Conservation (phyloP, 768 basidiomycete genomes). For the Amanita phalloides region DNA sequence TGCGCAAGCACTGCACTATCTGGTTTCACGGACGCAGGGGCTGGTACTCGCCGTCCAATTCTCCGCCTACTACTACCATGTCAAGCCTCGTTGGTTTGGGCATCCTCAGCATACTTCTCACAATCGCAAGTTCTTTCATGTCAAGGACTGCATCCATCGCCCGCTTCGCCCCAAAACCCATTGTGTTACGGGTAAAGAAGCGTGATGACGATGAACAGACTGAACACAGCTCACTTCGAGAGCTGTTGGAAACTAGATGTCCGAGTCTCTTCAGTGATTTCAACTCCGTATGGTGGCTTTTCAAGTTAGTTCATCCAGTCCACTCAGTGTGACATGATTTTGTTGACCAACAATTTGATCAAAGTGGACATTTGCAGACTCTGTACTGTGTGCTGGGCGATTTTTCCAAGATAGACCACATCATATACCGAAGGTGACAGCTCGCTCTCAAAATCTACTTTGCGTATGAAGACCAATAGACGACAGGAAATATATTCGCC, state of each 20-base stretch:
- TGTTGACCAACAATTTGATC: neutral
- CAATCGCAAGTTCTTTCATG: constrained; percentile 13
- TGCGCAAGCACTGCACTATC: too few relatives aligned
- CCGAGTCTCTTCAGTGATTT: constrained; percentile 31
- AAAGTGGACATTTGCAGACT: constrained; percentile 56
- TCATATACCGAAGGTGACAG: constrained; percentile 43
- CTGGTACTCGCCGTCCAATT: too few relatives aligned
- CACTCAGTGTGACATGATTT: neutral
- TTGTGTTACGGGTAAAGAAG: constrained; percentile 22
- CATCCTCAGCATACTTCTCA: constrained; percentile 26
- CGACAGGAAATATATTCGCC: constrained; percentile 33
- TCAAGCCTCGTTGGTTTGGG: constrained; percentile 19
- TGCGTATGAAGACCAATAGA: neutral
- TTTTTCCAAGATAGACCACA: constrained; percentile 43
- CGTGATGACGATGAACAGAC: constrained; percentile 18
- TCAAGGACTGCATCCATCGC: constrained; percentile 18
- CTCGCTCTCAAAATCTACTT: neutral
- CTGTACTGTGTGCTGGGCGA: constrained; percentile 49
- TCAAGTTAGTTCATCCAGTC: constrained; percentile 23
- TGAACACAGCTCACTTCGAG: constrained; percentile 26
- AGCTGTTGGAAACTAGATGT: constrained; percentile 30
- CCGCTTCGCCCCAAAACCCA: constrained; percentile 30
- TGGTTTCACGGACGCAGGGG: too few relatives aligned
- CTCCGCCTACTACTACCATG: neutral
- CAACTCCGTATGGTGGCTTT: constrained; percentile 38